Base-by-base conservation (phyloP, 257 asterid species). In the Eustoma russellianum region DNA sequence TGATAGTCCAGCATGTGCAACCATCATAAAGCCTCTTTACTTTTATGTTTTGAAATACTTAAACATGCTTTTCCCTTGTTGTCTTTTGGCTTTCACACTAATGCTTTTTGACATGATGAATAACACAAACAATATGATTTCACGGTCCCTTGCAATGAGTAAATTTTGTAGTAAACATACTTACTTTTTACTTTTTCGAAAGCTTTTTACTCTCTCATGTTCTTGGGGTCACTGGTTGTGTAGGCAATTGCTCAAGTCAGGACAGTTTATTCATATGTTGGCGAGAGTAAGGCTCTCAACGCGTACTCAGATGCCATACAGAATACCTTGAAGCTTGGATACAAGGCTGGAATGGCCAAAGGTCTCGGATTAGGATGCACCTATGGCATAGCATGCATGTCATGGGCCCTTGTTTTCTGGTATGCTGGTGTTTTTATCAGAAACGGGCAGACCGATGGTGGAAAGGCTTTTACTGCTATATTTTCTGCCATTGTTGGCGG, bases 331-430 rank as follows among this genome's bases (percentile, higher is more conserved):
- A 85, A 88, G 70, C 85, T 92, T n/a, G 95, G 97, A 46, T 92
- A 92, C 75, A 92, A 77, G 77, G 97, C 97, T 28, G 99, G 99
- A 35, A 88, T 92, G 93, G 99, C 99, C 46, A 92, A 88, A 73
- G 99, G 99, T 17, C 82, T 92, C 15, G 99, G 99, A 50, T 64
- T 92, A 56, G 99, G 97, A 62, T 92, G 97, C 62, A 88, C 97
- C 12, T 88, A 85, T 11, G 97, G 97, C 64, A 92, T 92, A 66
- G 97, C 97, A 33, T 92, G 97, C 85, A 88, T 88, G 94, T 88
- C 97, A 0, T 92, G 97, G 97, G 99, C 99, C 41, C 86, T 92
- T 33, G 99, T 88, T 53, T 84, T 92, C 71, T 88, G 99, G 99
- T 92, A 92, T 19, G 99, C 97, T 7, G 99, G 99, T 5, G 99